Base-by-base conservation (phyloP, 2,329 filamentous ascomycete species). In the Monosporascus sp. region DNA sequence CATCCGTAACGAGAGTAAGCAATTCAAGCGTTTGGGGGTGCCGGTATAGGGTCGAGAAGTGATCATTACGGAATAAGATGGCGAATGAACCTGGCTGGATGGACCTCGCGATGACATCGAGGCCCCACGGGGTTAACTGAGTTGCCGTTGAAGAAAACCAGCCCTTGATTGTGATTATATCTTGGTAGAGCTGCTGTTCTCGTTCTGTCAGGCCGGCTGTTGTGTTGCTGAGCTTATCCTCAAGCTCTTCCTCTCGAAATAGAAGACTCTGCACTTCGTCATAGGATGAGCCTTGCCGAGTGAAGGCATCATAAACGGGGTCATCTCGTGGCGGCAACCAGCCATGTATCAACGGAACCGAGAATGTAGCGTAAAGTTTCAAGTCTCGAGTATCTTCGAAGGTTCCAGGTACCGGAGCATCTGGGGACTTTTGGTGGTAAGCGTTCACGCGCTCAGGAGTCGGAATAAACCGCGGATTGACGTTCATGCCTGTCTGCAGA, bases 401-500 rank as follows among this genome's bases (percentile, higher is more conserved):
- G 0, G 84, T 87, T 1, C 93, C 93, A 0, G 79, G 80, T 6
- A 81, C 76, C 22, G 70, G 58, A 7, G 74, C 71, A 31, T 72
- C 74, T n/a, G 78, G 72, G 0, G 78, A 79, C 3, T 74, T 82
- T 49, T 72, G 76, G 65, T 76, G 78, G 46, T 78, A 76, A 2
- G 77, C 75, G 51, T 63, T 70, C 31, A 74, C 65, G 20, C 76
- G 69, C 15, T 79, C 74, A 7, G 72, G 66, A 0, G 75, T 78
- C 2, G 89, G 80, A 7, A 95, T 79, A 58, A 96, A 94, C 20
- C 88, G 84, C 2, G 94, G 94, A 60, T 99, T 99, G 53, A 97
- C 93, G 64, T 97, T 99, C 89, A 99, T 96, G 38, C 94, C 94
- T 0, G 92, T 97, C 62, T 97, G 91, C 2, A 99, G 75, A 45